phyloP scores from a whole-genome alignment of 768 basidiomycete species.

The Kwoniella pini region DNA sequence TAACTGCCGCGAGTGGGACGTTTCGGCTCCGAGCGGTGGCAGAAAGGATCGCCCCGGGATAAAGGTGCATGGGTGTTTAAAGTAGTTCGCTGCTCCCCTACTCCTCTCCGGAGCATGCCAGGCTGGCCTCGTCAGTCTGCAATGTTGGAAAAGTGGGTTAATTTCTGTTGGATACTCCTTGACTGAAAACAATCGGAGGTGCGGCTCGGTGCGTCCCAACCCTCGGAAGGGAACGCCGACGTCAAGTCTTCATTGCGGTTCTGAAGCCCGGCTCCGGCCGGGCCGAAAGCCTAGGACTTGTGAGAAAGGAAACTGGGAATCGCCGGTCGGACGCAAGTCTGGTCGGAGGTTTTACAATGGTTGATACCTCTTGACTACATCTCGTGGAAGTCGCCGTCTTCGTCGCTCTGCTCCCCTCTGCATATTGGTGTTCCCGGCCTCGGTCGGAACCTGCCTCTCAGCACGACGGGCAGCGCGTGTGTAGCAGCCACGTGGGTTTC shows the following conservation, averaged over 20 bases:
- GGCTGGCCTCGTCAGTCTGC: conserved; percentile 20
- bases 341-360: background rate
- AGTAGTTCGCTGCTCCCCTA: background rate
- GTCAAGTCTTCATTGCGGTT: conserved; percentile 54
- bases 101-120: background rate
- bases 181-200: conserved; percentile 55
- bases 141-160: conserved; percentile 53
- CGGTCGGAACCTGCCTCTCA: no score
- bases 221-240: conserved; percentile 22
- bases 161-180: conserved; percentile 56
- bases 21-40: conserved; percentile 6
- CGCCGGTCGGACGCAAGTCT: conserved; percentile 2
- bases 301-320: conserved; percentile 60
- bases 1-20: conserved; percentile 9
- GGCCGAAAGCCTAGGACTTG: conserved; percentile 57
- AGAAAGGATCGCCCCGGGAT: background rate
- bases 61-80: no score
- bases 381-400: background rate
- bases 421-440: no score
- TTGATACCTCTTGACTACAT: conserved; percentile 4
- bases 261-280: conserved; percentile 51
- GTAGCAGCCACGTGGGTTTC: background rate
- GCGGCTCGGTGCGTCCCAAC: conserved; percentile 41
- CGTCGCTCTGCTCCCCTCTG: no score
- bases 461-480: background rate